Evolutionary conservation across 1,284 basidiomycete species (phyloP).

Genomic region (Trichosporon sp.): DNA sequence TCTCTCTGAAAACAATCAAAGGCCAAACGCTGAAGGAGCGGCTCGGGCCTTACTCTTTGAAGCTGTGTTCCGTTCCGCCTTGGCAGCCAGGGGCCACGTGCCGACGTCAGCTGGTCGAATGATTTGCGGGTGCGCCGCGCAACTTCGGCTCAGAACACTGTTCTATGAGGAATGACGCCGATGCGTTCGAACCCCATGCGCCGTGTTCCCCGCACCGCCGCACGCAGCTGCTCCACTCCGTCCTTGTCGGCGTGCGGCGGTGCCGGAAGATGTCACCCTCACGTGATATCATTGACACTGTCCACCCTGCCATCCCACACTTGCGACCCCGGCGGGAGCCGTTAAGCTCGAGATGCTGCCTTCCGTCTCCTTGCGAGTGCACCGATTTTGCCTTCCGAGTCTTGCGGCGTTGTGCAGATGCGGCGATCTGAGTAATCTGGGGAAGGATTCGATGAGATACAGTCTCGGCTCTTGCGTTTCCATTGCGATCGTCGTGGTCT

Average conservation of each 20-base stretch:
- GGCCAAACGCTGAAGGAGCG: too few species aligned
- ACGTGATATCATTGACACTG: neutral
- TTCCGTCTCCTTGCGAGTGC: neutral
- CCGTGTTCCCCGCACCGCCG: neutral
- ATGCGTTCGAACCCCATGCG: neutral
- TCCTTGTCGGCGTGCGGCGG: neutral
- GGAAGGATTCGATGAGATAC: neutral
- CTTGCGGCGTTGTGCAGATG: neutral
- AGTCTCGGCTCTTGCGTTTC: neutral
- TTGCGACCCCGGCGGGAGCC: neutral
- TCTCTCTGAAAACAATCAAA: too few species aligned
- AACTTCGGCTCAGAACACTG: neutral
- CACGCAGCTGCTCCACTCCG: neutral
- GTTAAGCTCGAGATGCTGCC: neutral
- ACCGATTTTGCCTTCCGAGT: neutral
- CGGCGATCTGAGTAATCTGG: neutral
- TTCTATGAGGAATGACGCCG: neutral
- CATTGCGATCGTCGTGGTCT: neutral
- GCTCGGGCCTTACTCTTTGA: too few species aligned
- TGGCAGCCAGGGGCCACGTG: neutral
- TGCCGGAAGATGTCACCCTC: neutral
- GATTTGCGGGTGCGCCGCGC: neutral
- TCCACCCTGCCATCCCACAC: conserved; percentile 10
- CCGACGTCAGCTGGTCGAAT: neutral
- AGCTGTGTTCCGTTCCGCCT: neutral